Base-by-base conservation (phyloP, 495 filamentous ascomycete species). In the Jackrogersella multiformis region DNA sequence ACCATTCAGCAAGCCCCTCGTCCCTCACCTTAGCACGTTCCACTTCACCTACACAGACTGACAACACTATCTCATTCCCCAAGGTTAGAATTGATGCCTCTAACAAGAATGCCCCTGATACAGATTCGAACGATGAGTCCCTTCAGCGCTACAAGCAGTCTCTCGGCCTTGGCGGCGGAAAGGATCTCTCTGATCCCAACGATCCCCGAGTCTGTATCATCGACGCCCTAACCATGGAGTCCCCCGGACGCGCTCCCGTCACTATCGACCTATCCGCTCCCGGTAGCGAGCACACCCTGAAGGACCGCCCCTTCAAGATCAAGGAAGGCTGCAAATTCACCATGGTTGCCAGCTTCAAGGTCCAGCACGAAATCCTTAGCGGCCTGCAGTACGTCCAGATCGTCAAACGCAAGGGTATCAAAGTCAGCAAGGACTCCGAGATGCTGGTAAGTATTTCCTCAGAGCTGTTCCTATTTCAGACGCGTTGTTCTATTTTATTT, bases 91-190 rank as follows among this genome's bases (percentile, higher is more conserved):
- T 28, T 8, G 20, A 41, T 24, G 35, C 12, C 9, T 61, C 69
- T 74, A 61, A 71, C 62, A 58, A 36, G 54, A 74, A 74, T 42
- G 61, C 35, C 10, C 41, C 24, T 62, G 24, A 36, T 41, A 23
- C 69, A 88, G 87, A 89, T 77, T 83, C 82, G 56, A 76, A 90
- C 68, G 95, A 99, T 78, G 94, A 98, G 76, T 93, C 94, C 63
- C 88, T 99, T 73, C 89, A 94, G 77, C 91, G 94, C 66, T 99
- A 95, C 92, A 99, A 99, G 83, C 88, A 92, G 71, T 97, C 95
- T 2, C 87, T 99, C 32, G 95, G 96, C 64, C 85, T 98, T 46
- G 88, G 92, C 68, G 83, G 81, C 46, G 73, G 80, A 56, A 82
- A 81, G 45, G 80, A 82, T 35, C 78, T 88, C 3, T 87, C 89